Evolutionary conservation across 192 early-diverging fungal species (phyloP), one percentile per base, ranked within the genome.

Genomic region (Lobosporangium transversale): DNA sequence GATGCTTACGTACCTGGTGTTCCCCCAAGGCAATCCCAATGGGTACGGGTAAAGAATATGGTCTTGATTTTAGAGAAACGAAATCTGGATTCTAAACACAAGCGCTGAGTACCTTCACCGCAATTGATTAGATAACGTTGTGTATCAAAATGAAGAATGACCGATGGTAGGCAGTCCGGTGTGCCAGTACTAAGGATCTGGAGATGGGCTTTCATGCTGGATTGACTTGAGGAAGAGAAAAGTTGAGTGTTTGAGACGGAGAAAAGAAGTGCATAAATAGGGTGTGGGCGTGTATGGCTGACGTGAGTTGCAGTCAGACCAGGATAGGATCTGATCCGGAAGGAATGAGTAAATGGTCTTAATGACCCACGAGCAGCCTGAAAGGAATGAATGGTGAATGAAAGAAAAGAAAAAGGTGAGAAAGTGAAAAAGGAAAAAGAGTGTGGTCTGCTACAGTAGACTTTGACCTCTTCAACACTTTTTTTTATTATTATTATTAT

Each of bases 101-200:
- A 73, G 43, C 96, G 88, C 79, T 98, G 96, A 2, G 89, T 90
- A 24, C 94, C 95, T 74, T 98, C 96, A 47, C 91, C 85, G 70
- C 94, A 95, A 83, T 98, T 98, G 86, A 98, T 93, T 79, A 98
- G 82, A 62, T 96, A 96, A 30, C 92, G 83, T 47, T 91, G 85
- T 21, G 57, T 33, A 50, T 93, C 89, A 80, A 94, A 92, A 58
- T 92, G 83, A 26, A 94, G 79, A 53, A 96, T 59, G 36, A 98
- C 78, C 17, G 92, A 88, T 11, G 95, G 80, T 0, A 78, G 48
- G n/a, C 83, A 78, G 45, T 88, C 86, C 23, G 43, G 53, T 8
- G 82, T 84, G 11, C 70, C 66, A 26, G 80, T 73, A 18, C 87
- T 85, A 17, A 88, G 43, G 32, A 88, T 65, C 53, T 82, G 83